phyloP scores from a whole-genome alignment of 2,329 filamentous ascomycete species.

The Aspergillus aculeatinus region DNA sequence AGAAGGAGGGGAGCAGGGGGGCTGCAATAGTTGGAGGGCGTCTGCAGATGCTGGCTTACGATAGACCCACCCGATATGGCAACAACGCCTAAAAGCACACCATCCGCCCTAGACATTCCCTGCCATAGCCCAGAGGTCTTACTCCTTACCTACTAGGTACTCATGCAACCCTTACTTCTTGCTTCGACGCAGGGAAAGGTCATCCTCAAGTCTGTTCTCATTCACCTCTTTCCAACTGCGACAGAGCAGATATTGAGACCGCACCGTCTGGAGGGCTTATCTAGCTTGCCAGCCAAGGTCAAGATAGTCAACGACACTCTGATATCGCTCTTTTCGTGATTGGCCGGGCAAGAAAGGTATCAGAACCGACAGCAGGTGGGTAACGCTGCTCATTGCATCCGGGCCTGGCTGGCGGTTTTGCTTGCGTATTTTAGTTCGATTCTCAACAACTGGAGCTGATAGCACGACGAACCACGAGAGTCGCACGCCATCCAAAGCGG shows the following conservation, averaged over 20 bases:
- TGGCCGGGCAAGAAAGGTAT: background rate
- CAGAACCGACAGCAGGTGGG: background rate
- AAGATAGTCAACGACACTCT: background rate
- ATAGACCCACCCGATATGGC: conserved; percentile 5
- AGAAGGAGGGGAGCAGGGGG: background rate
- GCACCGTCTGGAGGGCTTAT: background rate
- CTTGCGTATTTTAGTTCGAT: too few species aligned
- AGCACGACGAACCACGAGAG: background rate
- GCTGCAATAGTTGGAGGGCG: background rate
- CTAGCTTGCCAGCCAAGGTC: background rate
- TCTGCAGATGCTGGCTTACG: background rate
- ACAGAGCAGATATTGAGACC: too few species aligned
- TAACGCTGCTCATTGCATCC: background rate
- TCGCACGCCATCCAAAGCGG: background rate
- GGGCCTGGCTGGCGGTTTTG: too few species aligned
- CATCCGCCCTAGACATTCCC: conserved; percentile 1
- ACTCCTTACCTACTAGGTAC: too few species aligned
- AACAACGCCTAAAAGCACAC: conserved; percentile 7
- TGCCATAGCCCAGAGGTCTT: background rate
- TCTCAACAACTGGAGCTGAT: background rate
- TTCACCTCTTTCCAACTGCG: too few species aligned
- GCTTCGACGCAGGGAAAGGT: background rate
- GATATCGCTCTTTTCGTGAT: background rate
- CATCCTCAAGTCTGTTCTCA: too few species aligned
- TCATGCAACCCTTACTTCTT: background rate